Evolutionary conservation across 352 stramenopile species (phyloP).

Genomic region (Phytophthora pluvialis): DNA sequence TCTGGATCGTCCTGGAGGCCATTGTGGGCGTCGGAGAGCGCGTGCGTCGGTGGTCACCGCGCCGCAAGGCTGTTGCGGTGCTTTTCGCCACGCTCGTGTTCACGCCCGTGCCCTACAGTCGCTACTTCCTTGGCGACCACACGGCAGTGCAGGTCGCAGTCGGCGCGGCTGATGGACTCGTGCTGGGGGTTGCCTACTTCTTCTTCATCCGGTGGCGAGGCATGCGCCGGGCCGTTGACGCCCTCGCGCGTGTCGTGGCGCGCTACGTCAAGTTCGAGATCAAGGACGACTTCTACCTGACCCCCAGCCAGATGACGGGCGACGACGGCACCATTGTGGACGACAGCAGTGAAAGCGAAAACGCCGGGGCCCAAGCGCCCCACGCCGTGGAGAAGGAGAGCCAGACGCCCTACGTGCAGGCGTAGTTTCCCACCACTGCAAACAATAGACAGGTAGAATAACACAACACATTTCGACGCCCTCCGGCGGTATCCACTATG

Average conservation of each 20-base stretch:
- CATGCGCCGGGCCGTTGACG: conserved; percentile 35
- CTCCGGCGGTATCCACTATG: too few species aligned
- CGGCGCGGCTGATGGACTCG: conserved; percentile 39
- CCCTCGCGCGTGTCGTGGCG: conserved; percentile 23
- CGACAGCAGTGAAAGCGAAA: conserved; percentile 42
- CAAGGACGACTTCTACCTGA: conserved; percentile 50
- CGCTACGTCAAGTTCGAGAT: conserved; percentile 40
- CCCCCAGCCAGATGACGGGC: conserved; percentile 10
- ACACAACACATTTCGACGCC: background rate
- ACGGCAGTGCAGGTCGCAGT: conserved; percentile 43
- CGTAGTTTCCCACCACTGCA: conserved; percentile 9
- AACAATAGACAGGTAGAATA: conserved; percentile 28
- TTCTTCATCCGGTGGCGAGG: conserved; percentile 40
- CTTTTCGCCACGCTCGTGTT: conserved; percentile 31
- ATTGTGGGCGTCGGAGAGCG: conserved; percentile 37
- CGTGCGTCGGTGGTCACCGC: conserved; percentile 25
- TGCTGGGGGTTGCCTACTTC: conserved; percentile 47
- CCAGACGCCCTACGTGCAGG: conserved; percentile 36
- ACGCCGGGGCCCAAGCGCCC: conserved; percentile 7
- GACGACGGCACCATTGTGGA: conserved; percentile 33
- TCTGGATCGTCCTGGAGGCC: conserved; percentile 47
- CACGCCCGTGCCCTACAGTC: conserved; percentile 51
- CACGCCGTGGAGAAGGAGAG: conserved; percentile 31
- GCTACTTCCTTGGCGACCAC: conserved; percentile 57
- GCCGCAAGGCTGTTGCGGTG: conserved; percentile 21